Base-by-base conservation (phyloP, 1,139 yeast species). In the Eremothecium gossypii region DNA sequence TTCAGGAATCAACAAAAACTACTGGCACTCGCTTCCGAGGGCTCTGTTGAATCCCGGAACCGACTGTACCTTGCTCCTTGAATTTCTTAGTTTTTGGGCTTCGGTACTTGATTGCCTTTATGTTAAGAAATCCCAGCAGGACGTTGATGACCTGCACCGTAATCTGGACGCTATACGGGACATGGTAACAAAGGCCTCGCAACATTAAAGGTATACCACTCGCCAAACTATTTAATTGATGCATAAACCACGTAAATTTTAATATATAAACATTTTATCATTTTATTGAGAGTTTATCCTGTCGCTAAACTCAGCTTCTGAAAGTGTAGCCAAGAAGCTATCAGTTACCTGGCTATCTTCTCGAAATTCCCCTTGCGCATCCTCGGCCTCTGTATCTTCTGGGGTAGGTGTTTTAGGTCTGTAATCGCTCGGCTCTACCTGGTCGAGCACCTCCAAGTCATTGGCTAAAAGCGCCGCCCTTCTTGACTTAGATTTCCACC, bases 61-160 rank as follows among this genome's bases (percentile, higher is more conserved):
- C 1, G 44, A 49, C 17, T 26, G 36, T 1, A 31, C 38, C 6
- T 70, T 67, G 9, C 53, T 77, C 17, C 40, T 39, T 1, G 60
- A 56, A 13, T 78, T 81, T 51, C 58, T 70, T 5, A 58, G 58
- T 1, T 74, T 74, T 50, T 83, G 91, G 91, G 48, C 60, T 2
- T 56, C 58, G 2, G 60, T 74, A 0, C 61, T 80, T 44, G 49
- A 49, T 3, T 57, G 60, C 2, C 54, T 77, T n/a, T 77, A 76
- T 51, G 49, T 49, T 7, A 68, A 67, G 35, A 66, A 76, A 62
- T 64, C 62, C 38, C 57, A 51, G 1, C n/a, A 32, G 17, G 35
- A 32, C 7, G 17, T 11, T 7, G 17, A 3, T 7, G 31, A 3
- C 23, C 23, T 17, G 23, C 23, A 17, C 23, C 23, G 23, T 17